Conservation (phyloP, 2,329 filamentous ascomycete species). For the Alternaria sp. region DNA sequence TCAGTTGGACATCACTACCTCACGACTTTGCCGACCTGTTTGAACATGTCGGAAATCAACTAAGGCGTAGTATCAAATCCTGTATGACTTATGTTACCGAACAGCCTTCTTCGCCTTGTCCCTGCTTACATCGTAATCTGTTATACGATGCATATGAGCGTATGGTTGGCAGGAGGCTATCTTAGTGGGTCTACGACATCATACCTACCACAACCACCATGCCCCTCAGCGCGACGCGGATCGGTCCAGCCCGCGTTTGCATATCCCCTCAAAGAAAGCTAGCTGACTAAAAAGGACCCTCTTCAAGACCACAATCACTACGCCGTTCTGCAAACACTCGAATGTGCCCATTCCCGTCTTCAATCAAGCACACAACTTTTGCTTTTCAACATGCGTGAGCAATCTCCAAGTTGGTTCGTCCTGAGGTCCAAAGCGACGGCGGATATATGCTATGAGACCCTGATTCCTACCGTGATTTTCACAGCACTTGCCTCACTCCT, state of each 20-base stretch:
- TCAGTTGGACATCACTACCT: not conserved
- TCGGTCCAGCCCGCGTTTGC: constrained; percentile 3
- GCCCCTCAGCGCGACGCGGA: not conserved
- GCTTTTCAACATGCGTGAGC: constrained; percentile 23
- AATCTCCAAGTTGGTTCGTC: constrained; percentile 38
- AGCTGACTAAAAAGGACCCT: not conserved
- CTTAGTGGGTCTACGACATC: constrained; percentile 12
- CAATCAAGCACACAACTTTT: not conserved
- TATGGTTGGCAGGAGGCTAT: not conserved
- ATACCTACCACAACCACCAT: constrained; percentile 14
- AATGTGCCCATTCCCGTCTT: not conserved
- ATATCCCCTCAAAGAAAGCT: not conserved
- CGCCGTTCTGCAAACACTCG: not conserved
- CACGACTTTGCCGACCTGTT: not conserved
- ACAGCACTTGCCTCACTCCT: constrained; percentile 36
- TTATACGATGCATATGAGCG: not conserved
- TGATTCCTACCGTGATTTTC: constrained; percentile 38
- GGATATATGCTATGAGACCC: constrained; percentile 34
- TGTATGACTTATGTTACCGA: not conserved
- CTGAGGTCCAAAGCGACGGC: constrained; percentile 33
- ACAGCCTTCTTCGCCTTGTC: constrained; percentile 1
- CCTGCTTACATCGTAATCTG: not conserved
- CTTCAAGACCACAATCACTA: not conserved
- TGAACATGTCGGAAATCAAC: not conserved
- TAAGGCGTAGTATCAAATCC: not conserved